Percentiles rank a stretch among this genome's conserved stretches.
These are phyloP conservation scores for Aegilops sharonensis DNA, from an alignment of 176 grass and related monocot species.

Conservation along the genomic window DNA sequence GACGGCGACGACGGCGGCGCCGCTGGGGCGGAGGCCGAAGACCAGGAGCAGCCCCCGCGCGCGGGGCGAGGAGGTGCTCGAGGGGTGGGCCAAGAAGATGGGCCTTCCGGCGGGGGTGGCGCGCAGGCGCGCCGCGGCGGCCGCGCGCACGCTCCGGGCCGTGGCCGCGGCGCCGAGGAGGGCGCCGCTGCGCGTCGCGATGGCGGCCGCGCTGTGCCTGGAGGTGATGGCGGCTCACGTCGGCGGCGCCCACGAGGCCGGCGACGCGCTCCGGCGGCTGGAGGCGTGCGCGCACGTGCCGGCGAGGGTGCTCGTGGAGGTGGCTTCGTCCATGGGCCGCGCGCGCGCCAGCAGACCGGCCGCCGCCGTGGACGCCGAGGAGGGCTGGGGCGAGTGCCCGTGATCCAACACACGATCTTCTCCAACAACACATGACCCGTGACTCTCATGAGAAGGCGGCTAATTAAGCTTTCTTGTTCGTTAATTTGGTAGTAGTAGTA, in stretches of 20 bases:
- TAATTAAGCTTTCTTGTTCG: background rate
- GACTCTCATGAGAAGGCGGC: background rate
- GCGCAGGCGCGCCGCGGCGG: background rate
- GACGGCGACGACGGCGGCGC: background rate
- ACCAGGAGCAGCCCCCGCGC: background rate
- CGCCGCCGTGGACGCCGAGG: constrained; percentile 23
- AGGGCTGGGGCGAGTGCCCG: constrained; percentile 68
- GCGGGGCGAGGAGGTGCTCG: constrained; percentile 37
- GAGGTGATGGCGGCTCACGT: background rate
- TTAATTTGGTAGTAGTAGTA: background rate
- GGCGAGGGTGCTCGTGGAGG: constrained; percentile 22
- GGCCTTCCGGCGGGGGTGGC: constrained; percentile 5
- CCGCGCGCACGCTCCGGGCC: background rate
- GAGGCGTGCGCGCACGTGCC: constrained; percentile 50
- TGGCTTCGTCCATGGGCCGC: constrained; percentile 33
- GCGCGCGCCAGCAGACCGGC: constrained; percentile 22
- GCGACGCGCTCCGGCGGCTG: constrained; percentile 22
- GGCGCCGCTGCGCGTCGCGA: constrained; percentile 28
- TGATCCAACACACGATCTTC: background rate
- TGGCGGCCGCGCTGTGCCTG: constrained; percentile 47
- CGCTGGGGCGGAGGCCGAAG: background rate
- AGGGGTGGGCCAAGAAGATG: constrained; percentile 35
- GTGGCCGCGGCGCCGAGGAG: background rate
- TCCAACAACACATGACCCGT: background rate
- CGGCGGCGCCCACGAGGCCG: background rate